Percentiles rank a stretch among this genome's conserved stretches.
These are phyloP conservation scores for Penicillium pancosmium DNA, from an alignment of 495 filamentous ascomycete species.

Conservation along the genomic window DNA sequence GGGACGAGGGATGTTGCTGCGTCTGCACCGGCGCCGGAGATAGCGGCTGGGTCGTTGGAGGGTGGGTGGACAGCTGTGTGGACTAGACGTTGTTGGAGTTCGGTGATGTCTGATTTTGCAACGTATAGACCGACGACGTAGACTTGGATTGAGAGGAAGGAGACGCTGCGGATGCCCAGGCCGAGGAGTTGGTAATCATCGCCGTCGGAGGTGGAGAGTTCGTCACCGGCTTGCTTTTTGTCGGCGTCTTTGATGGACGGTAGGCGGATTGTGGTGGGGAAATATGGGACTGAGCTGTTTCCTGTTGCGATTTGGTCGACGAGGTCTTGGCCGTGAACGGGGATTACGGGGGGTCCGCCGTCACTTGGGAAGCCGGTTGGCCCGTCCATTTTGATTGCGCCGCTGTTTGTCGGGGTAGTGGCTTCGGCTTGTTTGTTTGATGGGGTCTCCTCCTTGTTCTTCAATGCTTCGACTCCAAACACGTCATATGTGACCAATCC, in stretches of 20 bases:
- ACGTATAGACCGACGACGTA: conserved; percentile 94
- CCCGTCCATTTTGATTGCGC: conserved; percentile 42
- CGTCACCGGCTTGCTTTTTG: conserved; percentile 44
- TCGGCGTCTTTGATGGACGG: conserved; percentile 44
- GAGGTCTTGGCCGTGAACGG: conserved; percentile 55
- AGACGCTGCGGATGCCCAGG: conserved; percentile 84
- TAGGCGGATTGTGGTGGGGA: conserved; percentile 72
- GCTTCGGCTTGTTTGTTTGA: conserved; percentile 7
- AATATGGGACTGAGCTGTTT: conserved; percentile 79
- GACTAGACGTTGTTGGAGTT: conserved; percentile 59
- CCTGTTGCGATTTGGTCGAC: conserved; percentile 75
- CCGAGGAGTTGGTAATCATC: conserved; percentile 87
- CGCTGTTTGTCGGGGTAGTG: conserved; percentile 9
- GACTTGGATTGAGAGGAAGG: conserved; percentile 87
- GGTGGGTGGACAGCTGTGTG: conserved; percentile 44
- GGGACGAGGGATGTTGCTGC: conserved; percentile 81
- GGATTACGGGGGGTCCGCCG: conserved; percentile 42
- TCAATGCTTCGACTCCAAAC: conserved; percentile 37
- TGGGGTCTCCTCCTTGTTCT: conserved; percentile 9
- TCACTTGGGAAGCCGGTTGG: conserved; percentile 39
- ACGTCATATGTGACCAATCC: conserved; percentile 42
- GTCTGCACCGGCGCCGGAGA: conserved; percentile 55
- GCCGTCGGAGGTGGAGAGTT: conserved; percentile 32
- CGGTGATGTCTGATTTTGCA: conserved; percentile 70
- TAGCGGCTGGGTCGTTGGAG: conserved; percentile 44